Conservation (phyloP, 1,284 basidiomycete species). For the Vanrija sp. region DNA sequence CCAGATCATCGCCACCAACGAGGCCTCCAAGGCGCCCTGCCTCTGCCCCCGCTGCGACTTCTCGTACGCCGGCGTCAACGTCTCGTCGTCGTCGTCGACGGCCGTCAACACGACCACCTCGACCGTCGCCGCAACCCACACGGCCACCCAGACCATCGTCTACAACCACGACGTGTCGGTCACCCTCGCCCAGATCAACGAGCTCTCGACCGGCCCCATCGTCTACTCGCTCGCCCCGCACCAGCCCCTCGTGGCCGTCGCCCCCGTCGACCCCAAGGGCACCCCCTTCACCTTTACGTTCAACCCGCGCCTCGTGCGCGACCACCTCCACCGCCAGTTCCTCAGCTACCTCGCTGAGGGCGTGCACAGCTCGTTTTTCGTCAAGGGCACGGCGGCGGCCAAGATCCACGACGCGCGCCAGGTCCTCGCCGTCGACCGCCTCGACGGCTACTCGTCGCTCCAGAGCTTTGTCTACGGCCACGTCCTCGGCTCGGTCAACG, state of each 20-base stretch:
- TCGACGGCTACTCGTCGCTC: slow-evolving; percentile 16
- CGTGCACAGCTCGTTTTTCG: slow-evolving; percentile 4
- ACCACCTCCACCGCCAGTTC: slow-evolving; percentile 17
- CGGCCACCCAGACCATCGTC: too few species aligned
- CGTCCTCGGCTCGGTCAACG: slow-evolving; percentile 13
- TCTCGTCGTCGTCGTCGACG: background rate
- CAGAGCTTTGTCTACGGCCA: slow-evolving; percentile 13
- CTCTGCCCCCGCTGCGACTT: background rate
- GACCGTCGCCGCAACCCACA: too few species aligned
- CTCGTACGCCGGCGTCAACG: background rate
- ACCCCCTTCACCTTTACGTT: slow-evolving; percentile 6
- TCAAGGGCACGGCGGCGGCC: slow-evolving; percentile 2
- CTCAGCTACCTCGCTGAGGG: slow-evolving; percentile 18
- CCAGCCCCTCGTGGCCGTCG: slow-evolving; percentile 3
- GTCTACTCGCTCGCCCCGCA: slow-evolving; percentile 8
- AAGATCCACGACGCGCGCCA: slow-evolving; percentile 8
- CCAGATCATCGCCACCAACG: slow-evolving; percentile 2
- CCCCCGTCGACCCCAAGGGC: slow-evolving; percentile 7
- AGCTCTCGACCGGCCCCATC: slow-evolving; percentile 6
- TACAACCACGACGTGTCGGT: slow-evolving; percentile 14
- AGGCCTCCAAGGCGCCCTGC: background rate
- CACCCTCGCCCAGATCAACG: slow-evolving; percentile 12
- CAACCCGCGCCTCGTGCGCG: slow-evolving; percentile 13
- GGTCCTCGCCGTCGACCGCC: slow-evolving; percentile 10
- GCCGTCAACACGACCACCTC: too few species aligned